These are phyloP conservation scores for Amanita fuliginea DNA, from an alignment of 768 basidiomycete genomes.

Conservation along the genomic window DNA sequence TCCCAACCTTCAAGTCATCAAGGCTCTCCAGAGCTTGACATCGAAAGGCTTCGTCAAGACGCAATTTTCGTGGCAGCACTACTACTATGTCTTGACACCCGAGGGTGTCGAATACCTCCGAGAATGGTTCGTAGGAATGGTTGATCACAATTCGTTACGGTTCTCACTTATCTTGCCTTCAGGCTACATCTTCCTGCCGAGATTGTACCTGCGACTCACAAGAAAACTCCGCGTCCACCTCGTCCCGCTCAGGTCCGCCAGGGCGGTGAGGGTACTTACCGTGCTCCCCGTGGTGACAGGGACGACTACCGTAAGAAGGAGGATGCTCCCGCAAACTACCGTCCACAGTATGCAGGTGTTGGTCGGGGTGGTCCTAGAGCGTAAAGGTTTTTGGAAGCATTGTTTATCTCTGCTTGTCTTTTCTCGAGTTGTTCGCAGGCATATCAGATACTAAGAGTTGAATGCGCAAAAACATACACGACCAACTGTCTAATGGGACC, in stretches of 20 bases:
- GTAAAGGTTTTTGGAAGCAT: conserved; percentile 18
- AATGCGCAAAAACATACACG: not conserved
- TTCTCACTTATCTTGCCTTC: not conserved
- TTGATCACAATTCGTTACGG: not conserved
- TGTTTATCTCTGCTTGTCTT: not conserved
- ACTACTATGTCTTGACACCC: conserved; percentile 94
- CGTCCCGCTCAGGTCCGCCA: conserved; percentile 70
- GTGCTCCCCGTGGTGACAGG: conserved; percentile 78
- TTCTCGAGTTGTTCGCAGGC: conserved; percentile 2
- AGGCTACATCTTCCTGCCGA: conserved; percentile 92
- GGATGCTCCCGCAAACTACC: conserved; percentile 77
- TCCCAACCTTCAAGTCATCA: conserved; percentile 61
- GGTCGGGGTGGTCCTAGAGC: conserved; percentile 81
- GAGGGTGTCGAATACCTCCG: conserved; percentile 97
- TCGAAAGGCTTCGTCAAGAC: conserved; percentile 91
- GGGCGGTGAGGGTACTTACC: conserved; percentile 67
- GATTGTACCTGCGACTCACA: conserved; percentile 96
- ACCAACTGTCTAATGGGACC: not conserved
- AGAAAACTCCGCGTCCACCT: conserved; percentile 84
- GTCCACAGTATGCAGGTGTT: conserved; percentile 82
- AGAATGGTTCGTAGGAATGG: conserved; percentile 48
- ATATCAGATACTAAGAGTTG: not conserved
- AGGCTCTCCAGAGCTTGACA: conserved; percentile 59
- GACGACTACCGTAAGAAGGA: conserved; percentile 94
- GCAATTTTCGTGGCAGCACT: conserved; percentile 99